A percentile compares a stretch with the other conserved stretches of the same genome.
These are phyloP conservation scores for Saururus chinensis DNA, from an alignment of 164 flowering plant species.

Conservation along the genomic window DNA sequence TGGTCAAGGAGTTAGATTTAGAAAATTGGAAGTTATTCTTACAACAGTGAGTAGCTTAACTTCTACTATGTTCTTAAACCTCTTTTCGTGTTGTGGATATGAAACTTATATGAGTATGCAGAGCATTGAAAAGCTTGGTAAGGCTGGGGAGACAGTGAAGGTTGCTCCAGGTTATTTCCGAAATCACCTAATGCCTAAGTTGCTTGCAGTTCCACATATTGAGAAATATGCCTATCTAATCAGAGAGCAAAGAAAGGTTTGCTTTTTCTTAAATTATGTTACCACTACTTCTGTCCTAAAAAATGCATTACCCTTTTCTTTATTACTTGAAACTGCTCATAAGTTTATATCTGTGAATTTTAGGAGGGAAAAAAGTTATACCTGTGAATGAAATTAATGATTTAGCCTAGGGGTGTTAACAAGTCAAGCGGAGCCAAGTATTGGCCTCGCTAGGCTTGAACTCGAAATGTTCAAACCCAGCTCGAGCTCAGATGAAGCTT, in stretches of 20 bases:
- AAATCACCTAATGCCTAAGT: constrained; percentile 93
- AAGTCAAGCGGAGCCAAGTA: no score
- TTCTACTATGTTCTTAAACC: background rate
- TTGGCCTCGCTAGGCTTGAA: no score
- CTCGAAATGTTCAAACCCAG: no score
- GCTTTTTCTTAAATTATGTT: background rate
- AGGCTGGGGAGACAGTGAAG: constrained; percentile 91
- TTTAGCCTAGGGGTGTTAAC: no score
- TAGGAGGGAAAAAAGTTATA: no score
- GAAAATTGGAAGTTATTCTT: constrained; percentile 83
- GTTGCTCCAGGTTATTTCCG: constrained; percentile 97
- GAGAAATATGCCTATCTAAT: constrained; percentile 77
- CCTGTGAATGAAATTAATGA: no score
- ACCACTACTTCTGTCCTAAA: no score
- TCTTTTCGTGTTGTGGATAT: background rate
- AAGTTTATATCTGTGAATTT: background rate
- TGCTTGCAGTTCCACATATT: constrained; percentile 91
- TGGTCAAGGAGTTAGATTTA: constrained; percentile 72
- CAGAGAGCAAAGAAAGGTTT: constrained; percentile 79
- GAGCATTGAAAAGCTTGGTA: constrained; percentile 84
- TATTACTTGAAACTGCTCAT: background rate
- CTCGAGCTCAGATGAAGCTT: no score
- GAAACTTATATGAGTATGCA: constrained; percentile 8
- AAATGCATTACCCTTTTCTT: no score
- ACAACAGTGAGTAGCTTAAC: constrained; percentile 48